Conservation (phyloP, 345 rosid species). For the Kernera saxatilis region DNA sequence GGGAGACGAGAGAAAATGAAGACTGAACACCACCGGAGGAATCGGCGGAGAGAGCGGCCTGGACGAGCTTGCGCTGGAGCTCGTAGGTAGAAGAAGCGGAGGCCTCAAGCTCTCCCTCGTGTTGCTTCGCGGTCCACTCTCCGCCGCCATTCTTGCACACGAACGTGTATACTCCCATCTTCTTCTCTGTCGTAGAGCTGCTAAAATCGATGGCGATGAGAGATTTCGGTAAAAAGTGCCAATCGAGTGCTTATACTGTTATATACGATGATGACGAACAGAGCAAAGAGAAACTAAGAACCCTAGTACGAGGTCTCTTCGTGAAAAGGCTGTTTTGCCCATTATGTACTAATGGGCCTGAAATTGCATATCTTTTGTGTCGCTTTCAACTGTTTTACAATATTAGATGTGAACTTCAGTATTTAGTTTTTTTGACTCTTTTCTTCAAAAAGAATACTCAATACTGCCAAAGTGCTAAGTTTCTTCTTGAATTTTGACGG, state of each 20-base stretch:
- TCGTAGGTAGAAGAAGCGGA: conserved; percentile 55
- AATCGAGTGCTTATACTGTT: neutral
- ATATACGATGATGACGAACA: neutral
- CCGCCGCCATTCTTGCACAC: conserved; percentile 45
- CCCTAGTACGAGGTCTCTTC: neutral
- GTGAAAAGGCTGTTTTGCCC: neutral
- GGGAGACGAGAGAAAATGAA: conserved; percentile 64
- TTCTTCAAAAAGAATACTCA: too few relatives aligned
- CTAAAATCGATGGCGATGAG: neutral
- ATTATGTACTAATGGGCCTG: neutral
- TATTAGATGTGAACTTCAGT: too few relatives aligned
- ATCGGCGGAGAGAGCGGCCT: conserved; percentile 45
- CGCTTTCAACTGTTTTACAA: too few relatives aligned
- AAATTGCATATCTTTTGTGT: neutral
- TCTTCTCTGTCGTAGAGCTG: neutral
- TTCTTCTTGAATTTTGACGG: too few relatives aligned
- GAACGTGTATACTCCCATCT: conserved; percentile 57
- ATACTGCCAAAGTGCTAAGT: too few relatives aligned
- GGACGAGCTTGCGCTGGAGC: conserved; percentile 74
- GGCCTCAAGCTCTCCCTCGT: conserved; percentile 62
- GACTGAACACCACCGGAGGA: conserved; percentile 66
- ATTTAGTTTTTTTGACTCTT: too few relatives aligned
- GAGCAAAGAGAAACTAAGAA: neutral
- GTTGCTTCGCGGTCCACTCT: conserved; percentile 60
- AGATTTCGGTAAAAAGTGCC: neutral